phyloP scores from a whole-genome alignment of 495 filamentous ascomycete species.

The Geoglossum glabrum region DNA sequence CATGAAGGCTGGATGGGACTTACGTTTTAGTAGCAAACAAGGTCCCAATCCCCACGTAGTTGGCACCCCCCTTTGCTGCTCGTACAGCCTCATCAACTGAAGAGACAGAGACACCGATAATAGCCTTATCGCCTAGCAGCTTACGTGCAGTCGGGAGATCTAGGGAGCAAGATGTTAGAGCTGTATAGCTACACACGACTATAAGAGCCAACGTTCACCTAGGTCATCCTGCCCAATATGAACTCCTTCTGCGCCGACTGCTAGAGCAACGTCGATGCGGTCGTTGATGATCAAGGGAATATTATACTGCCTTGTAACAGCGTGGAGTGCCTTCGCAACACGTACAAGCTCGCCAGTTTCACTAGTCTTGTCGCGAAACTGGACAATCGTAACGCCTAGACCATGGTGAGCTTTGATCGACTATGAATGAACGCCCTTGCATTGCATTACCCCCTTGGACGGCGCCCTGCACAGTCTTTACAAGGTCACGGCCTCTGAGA shows the following conservation, averaged over 20 bases:
- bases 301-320: slow-evolving; percentile 39
- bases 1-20: slow-evolving; percentile 6
- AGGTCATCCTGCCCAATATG: slow-evolving; percentile 94
- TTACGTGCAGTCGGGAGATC: slow-evolving; percentile 43
- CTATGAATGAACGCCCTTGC: slow-evolving; percentile 9
- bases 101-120: slow-evolving; percentile 53
- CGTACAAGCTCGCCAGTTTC: slow-evolving; percentile 52
- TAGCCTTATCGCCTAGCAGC: slow-evolving; percentile 50
- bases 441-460: slow-evolving; percentile 40
- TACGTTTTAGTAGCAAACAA: slow-evolving; percentile 71
- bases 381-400: slow-evolving; percentile 64
- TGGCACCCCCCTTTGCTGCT: slow-evolving; percentile 51
- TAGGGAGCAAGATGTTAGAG: slow-evolving; percentile 11
- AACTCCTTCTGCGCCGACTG: slow-evolving; percentile 70
- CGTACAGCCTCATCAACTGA: slow-evolving; percentile 42
- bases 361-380: slow-evolving; percentile 74
- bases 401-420: background rate
- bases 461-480: slow-evolving; percentile 54
- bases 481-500: slow-evolving; percentile 48
- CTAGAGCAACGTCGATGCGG: slow-evolving; percentile 78
- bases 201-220: slow-evolving; percentile 22
- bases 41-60: slow-evolving; percentile 79
- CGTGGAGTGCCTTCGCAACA: slow-evolving; percentile 50
- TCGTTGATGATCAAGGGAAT: slow-evolving; percentile 90
- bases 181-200: background rate